Base-by-base conservation (phyloP, 106 monocot species). In the Dendrobium chrysotoxum region DNA sequence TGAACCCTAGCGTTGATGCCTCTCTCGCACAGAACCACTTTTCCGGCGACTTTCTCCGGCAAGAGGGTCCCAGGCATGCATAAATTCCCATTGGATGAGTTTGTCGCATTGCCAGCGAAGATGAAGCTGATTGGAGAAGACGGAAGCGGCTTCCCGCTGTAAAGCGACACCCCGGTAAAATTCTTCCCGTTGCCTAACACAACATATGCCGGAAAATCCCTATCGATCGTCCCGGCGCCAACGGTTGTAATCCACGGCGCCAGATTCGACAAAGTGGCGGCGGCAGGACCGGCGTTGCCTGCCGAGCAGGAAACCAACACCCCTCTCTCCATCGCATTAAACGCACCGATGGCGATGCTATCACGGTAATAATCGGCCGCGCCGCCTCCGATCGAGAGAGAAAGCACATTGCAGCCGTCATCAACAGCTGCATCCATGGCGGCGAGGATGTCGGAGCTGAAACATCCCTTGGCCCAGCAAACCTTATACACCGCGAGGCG, bases 181-280 rank as follows among this genome's bases (percentile, higher is more conserved):
- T 91, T 99, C 77, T 89, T 88, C 55, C 91, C 91, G 80, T 99
- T 86, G 65, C 95, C 95, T 7, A 99, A 85, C 5, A 76, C 45
- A 31, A 95, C 85, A 75, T 81, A 80, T 26, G 91, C 93, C 15
- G 99, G 99, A 80, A 99, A 99, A 79, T 99, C 95, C 15, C 99
- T 89, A 82, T 99, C 99, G 18, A 99, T 50, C 0, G 99, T 99
- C 0, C 99, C 99, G 18, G 95, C 99, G 0, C 99, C 99, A 45
- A 99, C 91, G 20, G 99, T 99, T 44, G 99, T 91, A 83, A 99
- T 91, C 99, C 99, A 99, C 8, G 99, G 99, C 15, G 99, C 93
- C 11, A 87, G 83, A 82, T 99, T 99, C 38, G 95, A 93, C 58
- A 95, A 84, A 2, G 88, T 87, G 18, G 88, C 82, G 2, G 83